Evolutionary conservation across 306 rosid genomes (phyloP), one percentile per base, ranked within the genome.

Genomic region (Elaeagnus macrophylla): DNA sequence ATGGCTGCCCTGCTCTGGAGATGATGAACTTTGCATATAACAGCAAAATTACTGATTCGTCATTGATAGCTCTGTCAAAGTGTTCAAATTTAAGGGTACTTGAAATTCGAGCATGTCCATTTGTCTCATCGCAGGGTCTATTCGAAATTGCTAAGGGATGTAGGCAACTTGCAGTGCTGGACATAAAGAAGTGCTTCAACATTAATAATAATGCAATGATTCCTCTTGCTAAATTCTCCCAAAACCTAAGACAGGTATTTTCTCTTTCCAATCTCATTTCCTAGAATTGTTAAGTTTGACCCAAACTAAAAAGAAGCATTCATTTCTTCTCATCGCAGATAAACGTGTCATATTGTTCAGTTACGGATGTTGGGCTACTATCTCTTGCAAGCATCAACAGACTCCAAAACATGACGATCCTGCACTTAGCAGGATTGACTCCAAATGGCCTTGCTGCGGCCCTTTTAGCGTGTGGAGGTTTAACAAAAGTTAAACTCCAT

Each of bases 401-500:
- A 65, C 70, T 86, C 1, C 75, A 60, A 53, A 47, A 71, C 62
- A 58, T 80, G 62, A 73, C 85, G 55, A 80, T 86, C 61, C 71
- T 80, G 72, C 79, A 75, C 70, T 62, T 80, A 63, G 68, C 72
- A 17, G 82, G 79, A 42, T 66, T 82, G 75, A 82, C 81, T 66
- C 75, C 85, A 14, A 72, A 57, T 32, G 95, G 90, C 57, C 73
- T 86, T 25, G 72, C 69, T 40, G 78, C 91, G 10, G 65, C 79
- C 38, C 80, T 86, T 39, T 55, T 71, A 59, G 67, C 77, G 45
- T 66, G 78, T 55, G 75, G 68, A 56, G 71, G 77, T 37, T 69
- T 82, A 61, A 77, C 75, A 53, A 82, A 68, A 68, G 81, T 80
- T 64, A 86, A 86, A 79, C 77, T 86, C 37, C 74, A 78, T 51